Conservation (phyloP, 2,329 filamentous ascomycete species). For the Helotiales sp. region DNA sequence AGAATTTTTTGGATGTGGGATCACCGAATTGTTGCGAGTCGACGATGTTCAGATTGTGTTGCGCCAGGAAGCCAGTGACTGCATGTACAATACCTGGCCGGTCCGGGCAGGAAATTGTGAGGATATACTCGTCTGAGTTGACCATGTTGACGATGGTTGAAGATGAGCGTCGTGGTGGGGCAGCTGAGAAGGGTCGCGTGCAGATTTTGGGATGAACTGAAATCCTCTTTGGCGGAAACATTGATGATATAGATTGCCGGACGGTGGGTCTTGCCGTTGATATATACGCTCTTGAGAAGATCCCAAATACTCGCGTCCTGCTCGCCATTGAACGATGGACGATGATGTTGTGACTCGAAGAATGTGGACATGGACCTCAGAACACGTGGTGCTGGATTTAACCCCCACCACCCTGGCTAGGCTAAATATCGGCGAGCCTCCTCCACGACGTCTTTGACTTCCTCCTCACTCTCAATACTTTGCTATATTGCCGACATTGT, state of each 20-base stretch:
- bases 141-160: constrained; percentile 40
- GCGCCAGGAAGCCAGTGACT: constrained; percentile 75
- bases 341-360: neutral
- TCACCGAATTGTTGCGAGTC: constrained; percentile 86
- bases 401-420: too few species aligned
- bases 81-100: constrained; percentile 83
- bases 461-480: too few species aligned
- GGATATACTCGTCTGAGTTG: constrained; percentile 52
- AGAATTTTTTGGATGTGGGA: constrained; percentile 72
- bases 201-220: neutral
- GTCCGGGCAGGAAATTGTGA: constrained; percentile 83
- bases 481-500: too few species aligned
- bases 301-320: neutral
- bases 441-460: too few species aligned
- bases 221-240: neutral
- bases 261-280: neutral
- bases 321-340: neutral
- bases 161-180: neutral
- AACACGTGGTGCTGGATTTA: neutral
- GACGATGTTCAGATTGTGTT: constrained; percentile 75
- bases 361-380: neutral
- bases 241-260: neutral
- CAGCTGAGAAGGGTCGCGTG: neutral
- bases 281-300: neutral
- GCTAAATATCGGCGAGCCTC: too few species aligned